Evolutionary conservation across 78 protist genomes (phyloP).

Genomic region (Planoprotostelium fungivorum): DNA sequence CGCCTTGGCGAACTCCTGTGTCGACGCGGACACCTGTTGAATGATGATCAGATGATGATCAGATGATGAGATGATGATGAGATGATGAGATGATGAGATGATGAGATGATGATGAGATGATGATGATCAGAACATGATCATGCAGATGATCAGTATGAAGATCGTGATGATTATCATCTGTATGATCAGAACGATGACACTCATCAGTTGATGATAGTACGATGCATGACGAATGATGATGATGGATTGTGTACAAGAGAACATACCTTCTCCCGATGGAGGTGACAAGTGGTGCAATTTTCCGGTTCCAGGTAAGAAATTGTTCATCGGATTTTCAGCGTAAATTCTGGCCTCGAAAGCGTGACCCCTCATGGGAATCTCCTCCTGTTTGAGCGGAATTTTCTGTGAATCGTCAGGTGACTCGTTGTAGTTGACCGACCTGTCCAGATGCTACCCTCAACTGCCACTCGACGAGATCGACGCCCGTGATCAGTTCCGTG

Average conservation of each 20-base stretch:
- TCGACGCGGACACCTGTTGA: constrained; percentile 39
- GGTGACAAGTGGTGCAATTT: constrained; percentile 54
- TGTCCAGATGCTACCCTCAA: constrained; percentile 31
- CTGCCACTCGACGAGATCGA: constrained; percentile 89
- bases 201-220: too few species aligned
- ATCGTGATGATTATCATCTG: too few species aligned
- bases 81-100: too few species aligned
- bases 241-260: too few species aligned
- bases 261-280: constrained; percentile 30
- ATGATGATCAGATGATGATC: too few species aligned
- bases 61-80: too few species aligned
- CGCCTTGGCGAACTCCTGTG: constrained; percentile 85
- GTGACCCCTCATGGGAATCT: constrained; percentile 61
- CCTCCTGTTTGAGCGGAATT: constrained; percentile 59
- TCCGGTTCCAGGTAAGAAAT: constrained; percentile 87
- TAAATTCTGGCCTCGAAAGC: constrained; percentile 88
- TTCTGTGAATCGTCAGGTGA: constrained; percentile 20
- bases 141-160: too few species aligned
- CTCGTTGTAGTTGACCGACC: not conserved
- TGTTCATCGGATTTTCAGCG: constrained; percentile 84
- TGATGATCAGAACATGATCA: too few species aligned
- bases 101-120: too few species aligned
- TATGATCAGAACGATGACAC: too few species aligned
- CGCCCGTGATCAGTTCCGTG: constrained; percentile 81
- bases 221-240: too few species aligned